Base-by-base conservation (phyloP, 176 grass and related monocot species). In the Poa pratensis region DNA sequence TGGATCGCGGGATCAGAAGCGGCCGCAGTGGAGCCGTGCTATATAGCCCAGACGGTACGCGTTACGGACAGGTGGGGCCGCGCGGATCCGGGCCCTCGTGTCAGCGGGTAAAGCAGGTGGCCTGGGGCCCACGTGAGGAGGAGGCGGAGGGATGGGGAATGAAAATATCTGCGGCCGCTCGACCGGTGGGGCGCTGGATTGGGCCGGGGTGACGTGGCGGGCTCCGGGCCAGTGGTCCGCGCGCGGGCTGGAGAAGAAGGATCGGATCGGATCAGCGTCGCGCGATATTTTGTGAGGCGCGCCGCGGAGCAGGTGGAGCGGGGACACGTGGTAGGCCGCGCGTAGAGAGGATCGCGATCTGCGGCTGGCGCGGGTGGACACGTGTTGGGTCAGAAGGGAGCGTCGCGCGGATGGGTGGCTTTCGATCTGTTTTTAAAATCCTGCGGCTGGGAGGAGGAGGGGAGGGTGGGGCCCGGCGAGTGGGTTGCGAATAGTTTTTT, bases 161-260 rank as follows among this genome's bases (percentile, higher is more conserved):
- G 16, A 64, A 91, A 88, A 91, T 91, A 91, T 91, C 89, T 91
- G 76, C 69, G 26, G 49, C 9, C 76, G 69, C 51, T 84, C 43
- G 35, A 64, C 5, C 80, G 85, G 89, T 80, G 69, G 89, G 85
- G 18, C 32, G 23, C 5, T 15, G 58, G 34, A 61, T 50, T 14
- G 61, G 87, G 20, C 35, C 20, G 8, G 4, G 51, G 3, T 84
- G 79, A 92, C 84, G 84, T 84, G 89, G 89, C 76, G 22, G 5
- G 17, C 16, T n/a, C 80, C 5, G 20, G 80, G 75, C 83, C 69
- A 84, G 68, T 84, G 60, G 85, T 84, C 60, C 74, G 28, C 28
- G 12, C 4, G 34, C 34, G 34, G 34, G 34, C 34, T 35, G 34
- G 34, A 35, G 34, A 37, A 37, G 35, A 37, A 37, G 35, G 35